phyloP scores from a whole-genome alignment of 2,329 filamentous ascomycete genomes.

The Ambrosiella xylebori region DNA sequence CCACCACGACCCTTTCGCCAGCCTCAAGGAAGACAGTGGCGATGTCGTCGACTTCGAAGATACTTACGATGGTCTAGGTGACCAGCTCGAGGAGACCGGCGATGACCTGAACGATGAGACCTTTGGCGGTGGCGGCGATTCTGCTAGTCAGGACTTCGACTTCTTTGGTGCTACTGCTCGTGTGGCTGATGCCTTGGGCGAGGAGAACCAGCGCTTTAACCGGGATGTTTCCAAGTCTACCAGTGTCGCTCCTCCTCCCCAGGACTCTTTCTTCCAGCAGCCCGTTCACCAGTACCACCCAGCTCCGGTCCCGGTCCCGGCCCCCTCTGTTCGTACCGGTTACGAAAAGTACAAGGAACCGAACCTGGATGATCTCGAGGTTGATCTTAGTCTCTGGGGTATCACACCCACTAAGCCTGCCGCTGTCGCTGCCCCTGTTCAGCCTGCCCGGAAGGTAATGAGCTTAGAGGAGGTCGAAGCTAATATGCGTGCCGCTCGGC shows the following conservation, averaged over 20 bases:
- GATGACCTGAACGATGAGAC: slow-evolving; percentile 97
- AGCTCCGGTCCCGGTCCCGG: too few relatives aligned
- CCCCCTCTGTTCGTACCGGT: slow-evolving; percentile 55
- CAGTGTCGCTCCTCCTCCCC: slow-evolving; percentile 17
- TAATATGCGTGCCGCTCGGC: slow-evolving; percentile 51
- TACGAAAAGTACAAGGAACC: slow-evolving; percentile 84
- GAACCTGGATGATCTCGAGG: slow-evolving; percentile 74
- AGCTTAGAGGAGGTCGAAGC: slow-evolving; percentile 95
- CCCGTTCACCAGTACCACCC: slow-evolving; percentile 13
- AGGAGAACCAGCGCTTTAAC: slow-evolving; percentile 74
- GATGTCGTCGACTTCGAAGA: slow-evolving; percentile 71
- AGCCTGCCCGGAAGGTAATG: slow-evolving; percentile 56
- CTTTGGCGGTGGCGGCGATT: slow-evolving; percentile 42
- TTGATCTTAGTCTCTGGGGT: slow-evolving; percentile 87
- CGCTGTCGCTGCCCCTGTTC: slow-evolving; percentile 19
- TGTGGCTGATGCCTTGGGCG: slow-evolving; percentile 68
- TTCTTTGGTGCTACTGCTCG: slow-evolving; percentile 89
- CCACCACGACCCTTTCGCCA: slow-evolving; percentile 73
- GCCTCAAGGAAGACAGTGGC: slow-evolving; percentile 47
- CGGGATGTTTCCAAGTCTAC: slow-evolving; percentile 42
- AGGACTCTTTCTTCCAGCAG: slow-evolving; percentile 8
- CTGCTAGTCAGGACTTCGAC: slow-evolving; percentile 84
- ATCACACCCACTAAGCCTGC: slow-evolving; percentile 39
- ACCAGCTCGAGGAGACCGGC: slow-evolving; percentile 76
- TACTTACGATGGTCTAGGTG: slow-evolving; percentile 87